Base-by-base conservation (phyloP, 352 stramenopile genomes). In the Phytopythium aichiense region DNA sequence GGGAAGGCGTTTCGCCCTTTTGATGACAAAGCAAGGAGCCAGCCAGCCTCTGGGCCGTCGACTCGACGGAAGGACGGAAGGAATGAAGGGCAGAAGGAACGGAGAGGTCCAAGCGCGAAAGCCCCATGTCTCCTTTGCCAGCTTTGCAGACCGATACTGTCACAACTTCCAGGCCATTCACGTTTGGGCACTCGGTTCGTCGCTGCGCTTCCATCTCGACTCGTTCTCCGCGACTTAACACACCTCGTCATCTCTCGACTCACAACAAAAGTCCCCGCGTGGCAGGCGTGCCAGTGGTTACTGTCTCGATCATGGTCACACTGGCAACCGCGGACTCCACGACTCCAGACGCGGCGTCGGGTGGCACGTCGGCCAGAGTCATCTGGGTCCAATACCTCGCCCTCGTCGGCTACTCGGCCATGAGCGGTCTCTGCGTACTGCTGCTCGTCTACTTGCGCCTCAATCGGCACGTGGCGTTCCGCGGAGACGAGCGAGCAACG, bases 401-500 rank as follows among this genome's bases (percentile, higher is more conserved):
- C 7, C 30, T 67, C 22, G 38, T 58, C 4, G 58, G 48, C 7
- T 69, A 69, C 49, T 9, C 49, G 7, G 37, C 66, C 40, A 72
- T 72, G 56, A 55, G 54, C 38, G 35, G 52, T 2, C 20, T 66
- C 7, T 64, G 63, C 35, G 4, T 63, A 13, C 8, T 46, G n/a
- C 25, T 58, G 60, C 60, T 84, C 28, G 22, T 42, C 2, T 84
- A 88, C 56, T 56, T 88, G 50, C 76, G 75, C 5, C 60, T 70
- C 56, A 76, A 77, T 7, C 72, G 76, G 31, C 61, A 63, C 35
- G 71, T 66, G 11, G 76, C 76, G 22, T 81, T 84, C 53, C 72
- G 69, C 56, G 77, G 79, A 5, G 63, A 81, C 54, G 62, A 52
- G 43, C 56, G 67, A 46, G 77, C 79, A 15, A 61, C 74, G 1